These are phyloP conservation scores for Tetrahymena thermophila DNA, from an alignment of 73 alveolate species.

Conservation along the genomic window DNA sequence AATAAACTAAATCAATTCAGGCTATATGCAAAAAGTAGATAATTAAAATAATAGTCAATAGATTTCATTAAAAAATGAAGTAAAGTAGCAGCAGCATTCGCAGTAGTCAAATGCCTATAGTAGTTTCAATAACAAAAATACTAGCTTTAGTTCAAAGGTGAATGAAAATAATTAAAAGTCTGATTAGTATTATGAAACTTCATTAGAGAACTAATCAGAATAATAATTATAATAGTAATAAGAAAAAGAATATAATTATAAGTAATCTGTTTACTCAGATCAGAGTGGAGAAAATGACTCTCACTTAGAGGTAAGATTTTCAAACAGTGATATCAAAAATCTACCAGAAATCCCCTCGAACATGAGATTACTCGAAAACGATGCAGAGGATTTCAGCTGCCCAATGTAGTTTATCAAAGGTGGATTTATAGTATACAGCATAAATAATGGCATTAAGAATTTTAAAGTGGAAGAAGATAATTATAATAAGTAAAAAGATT, in stretches of 20 bases:
- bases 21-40: neutral
- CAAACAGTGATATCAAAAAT: neutral
- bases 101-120: neutral
- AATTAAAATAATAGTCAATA: no score
- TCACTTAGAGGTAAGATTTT: neutral
- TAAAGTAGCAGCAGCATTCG: neutral
- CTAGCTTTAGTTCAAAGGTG: neutral
- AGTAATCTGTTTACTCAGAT: neutral
- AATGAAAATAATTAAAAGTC: neutral
- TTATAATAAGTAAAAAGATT: neutral
- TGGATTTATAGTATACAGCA: neutral
- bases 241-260: neutral
- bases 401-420: neutral
- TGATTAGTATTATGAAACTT: neutral
- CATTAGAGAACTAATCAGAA: neutral
- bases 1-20: no score
- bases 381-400: neutral
- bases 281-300: neutral
- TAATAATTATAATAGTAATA: neutral
- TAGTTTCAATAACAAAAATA: neutral
- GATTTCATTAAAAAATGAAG: neutral
- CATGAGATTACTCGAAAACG: neutral
- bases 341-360: neutral
- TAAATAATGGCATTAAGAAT: neutral
- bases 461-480: neutral